Conservation (phyloP, 345 rosid genomes). For the Arabis hirsuta region DNA sequence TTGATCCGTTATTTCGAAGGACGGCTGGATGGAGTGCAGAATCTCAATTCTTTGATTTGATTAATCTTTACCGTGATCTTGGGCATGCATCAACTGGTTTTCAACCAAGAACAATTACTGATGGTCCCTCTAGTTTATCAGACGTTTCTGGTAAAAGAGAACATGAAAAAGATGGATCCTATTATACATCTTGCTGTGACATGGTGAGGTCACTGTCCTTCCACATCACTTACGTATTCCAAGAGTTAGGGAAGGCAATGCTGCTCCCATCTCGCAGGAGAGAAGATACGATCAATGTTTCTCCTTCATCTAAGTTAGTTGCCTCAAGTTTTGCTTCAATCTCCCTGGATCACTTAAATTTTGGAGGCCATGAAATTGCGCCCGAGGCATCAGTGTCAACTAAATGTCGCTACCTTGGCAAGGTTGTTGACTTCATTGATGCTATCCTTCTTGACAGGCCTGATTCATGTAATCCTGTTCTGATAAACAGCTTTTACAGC, state of each 20-base stretch:
- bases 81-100: conserved; percentile 78
- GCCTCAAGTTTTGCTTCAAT: conserved; percentile 83
- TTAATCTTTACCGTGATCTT: conserved; percentile 87
- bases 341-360: conserved; percentile 76
- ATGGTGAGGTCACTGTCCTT: conserved; percentile 83
- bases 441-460: conserved; percentile 83
- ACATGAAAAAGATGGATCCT: conserved; percentile 73
- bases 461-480: conserved; percentile 88
- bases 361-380: conserved; percentile 60
- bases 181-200: conserved; percentile 90
- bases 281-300: conserved; percentile 79
- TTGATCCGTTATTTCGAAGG: conserved; percentile 90
- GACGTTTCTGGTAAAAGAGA: conserved; percentile 65
- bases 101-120: conserved; percentile 64
- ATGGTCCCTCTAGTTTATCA: conserved; percentile 60
- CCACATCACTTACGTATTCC: conserved; percentile 91
- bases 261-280: conserved; percentile 92
- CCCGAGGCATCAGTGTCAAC: conserved; percentile 71
- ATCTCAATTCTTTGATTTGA: conserved; percentile 91
- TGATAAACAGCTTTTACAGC: conserved; percentile 80
- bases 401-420: conserved; percentile 94
- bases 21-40: conserved; percentile 80
- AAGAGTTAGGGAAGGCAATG: conserved; percentile 96
- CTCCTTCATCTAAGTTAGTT: conserved; percentile 82
- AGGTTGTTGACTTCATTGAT: conserved; percentile 87